These are phyloP conservation scores for Arabidopsis lyrata DNA, from an alignment of 441 rosid species.

Conservation along the genomic window DNA sequence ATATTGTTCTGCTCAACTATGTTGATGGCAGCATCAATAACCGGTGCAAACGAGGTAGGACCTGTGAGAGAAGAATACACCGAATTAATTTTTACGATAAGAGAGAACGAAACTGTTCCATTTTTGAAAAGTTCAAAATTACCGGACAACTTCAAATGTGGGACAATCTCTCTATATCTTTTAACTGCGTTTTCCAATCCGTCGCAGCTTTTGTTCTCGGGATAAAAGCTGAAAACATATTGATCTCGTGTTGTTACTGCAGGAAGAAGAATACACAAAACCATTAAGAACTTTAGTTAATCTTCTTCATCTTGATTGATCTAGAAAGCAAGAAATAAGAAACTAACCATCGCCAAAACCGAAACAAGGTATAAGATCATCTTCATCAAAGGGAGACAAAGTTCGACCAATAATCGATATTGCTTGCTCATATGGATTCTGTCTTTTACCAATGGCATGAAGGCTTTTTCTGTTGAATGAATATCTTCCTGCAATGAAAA, in stretches of 20 bases:
- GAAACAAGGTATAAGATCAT: slow-evolving; percentile 88
- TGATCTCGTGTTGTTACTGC: slow-evolving; percentile 86
- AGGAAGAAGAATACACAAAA: slow-evolving; percentile 27
- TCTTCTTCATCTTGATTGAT: not conserved
- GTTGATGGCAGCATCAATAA: slow-evolving; percentile 83
- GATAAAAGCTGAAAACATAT: slow-evolving; percentile 79
- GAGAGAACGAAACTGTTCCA: not conserved
- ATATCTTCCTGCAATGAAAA: slow-evolving; percentile 60
- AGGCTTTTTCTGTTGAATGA: slow-evolving; percentile 81
- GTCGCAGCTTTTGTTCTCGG: slow-evolving; percentile 64
- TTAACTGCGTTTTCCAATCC: slow-evolving; percentile 81
- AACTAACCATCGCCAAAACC: slow-evolving; percentile 95
- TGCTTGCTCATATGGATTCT: slow-evolving; percentile 90
- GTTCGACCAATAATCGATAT: slow-evolving; percentile 87
- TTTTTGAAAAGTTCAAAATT: not conserved
- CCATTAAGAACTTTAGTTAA: not conserved
- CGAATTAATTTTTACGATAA: not conserved
- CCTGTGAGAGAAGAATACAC: slow-evolving; percentile 49
- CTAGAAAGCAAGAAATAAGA: slow-evolving; percentile 31
- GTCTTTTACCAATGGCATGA: slow-evolving; percentile 65
- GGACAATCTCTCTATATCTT: slow-evolving; percentile 83
- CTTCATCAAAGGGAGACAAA: slow-evolving; percentile 89
- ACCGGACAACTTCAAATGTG: slow-evolving; percentile 82
- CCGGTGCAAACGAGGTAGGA: slow-evolving; percentile 93
- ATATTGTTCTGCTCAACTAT: slow-evolving; percentile 77